phyloP scores from a whole-genome alignment of 352 stramenopile genomes.

The Globisporangium uncinulatum region DNA sequence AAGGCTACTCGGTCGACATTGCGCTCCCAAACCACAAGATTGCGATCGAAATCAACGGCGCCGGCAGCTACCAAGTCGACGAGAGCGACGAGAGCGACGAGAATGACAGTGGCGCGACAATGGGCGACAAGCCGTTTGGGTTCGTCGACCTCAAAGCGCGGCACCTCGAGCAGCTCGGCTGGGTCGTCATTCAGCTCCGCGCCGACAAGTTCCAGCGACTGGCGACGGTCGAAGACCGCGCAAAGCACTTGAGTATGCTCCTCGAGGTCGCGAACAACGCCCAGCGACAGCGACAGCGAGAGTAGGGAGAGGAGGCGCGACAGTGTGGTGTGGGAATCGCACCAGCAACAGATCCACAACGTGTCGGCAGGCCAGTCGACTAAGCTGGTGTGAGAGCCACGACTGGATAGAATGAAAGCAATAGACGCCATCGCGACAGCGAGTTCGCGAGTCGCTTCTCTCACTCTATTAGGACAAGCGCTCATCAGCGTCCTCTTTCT shows the following conservation, averaged over 20 bases:
- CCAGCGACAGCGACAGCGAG: background rate
- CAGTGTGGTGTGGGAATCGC: background rate
- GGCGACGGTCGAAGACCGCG: constrained; percentile 34
- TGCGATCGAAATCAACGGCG: constrained; percentile 58
- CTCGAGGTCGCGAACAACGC: constrained; percentile 58
- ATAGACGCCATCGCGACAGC: background rate
- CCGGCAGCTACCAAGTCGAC: constrained; percentile 42
- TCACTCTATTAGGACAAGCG: background rate
- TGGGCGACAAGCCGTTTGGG: constrained; percentile 35
- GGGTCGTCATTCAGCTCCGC: constrained; percentile 64
- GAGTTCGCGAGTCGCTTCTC: no score
- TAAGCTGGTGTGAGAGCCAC: background rate
- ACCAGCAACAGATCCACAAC: no score
- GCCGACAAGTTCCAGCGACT: constrained; percentile 50
- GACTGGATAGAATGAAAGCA: background rate
- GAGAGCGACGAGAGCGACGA: constrained; percentile 24
- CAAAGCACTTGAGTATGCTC: constrained; percentile 57
- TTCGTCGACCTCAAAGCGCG: constrained; percentile 62
- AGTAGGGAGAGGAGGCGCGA: background rate
- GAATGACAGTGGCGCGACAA: background rate
- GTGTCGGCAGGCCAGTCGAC: no score
- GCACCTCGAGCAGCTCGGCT: constrained; percentile 55
- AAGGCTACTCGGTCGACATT: constrained; percentile 57
- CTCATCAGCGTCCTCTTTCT: background rate
- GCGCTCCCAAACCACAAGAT: constrained; percentile 43